Evolutionary conservation across 108 stramenopile genomes (phyloP).

Genomic region (Nannochloropsis salina): DNA sequence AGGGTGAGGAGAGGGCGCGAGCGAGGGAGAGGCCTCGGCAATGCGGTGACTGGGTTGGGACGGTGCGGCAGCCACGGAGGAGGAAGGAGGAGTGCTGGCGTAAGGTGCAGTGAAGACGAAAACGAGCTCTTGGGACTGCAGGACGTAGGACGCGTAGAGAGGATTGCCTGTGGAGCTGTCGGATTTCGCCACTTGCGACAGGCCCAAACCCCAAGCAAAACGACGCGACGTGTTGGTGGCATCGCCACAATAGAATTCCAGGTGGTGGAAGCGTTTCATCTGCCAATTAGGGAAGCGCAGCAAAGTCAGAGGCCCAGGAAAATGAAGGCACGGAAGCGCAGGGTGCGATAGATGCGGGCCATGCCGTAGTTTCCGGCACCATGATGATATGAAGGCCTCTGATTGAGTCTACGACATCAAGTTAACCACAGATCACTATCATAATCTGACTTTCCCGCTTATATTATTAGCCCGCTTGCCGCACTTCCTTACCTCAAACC

Average conservation of each 20-base stretch:
- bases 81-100: background rate
- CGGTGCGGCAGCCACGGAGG: background rate
- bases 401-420: too few relatives aligned
- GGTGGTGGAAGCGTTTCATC: conserved; percentile 54
- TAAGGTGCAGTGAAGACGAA: conserved; percentile 58
- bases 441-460: too few relatives aligned
- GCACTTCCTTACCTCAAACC: background rate
- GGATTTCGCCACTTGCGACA: conserved; percentile 52
- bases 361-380: too few relatives aligned
- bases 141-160: conserved; percentile 53
- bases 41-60: background rate
- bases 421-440: too few relatives aligned
- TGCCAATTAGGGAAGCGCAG: conserved; percentile 18
- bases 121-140: conserved; percentile 49
- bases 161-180: conserved; percentile 51
- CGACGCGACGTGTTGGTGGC: conserved; percentile 50
- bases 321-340: too few relatives aligned
- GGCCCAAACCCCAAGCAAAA: conserved; percentile 48
- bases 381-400: too few relatives aligned
- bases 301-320: too few relatives aligned
- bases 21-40: background rate
- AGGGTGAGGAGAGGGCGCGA: conserved; percentile 39
- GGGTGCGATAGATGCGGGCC: too few relatives aligned
- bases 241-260: conserved; percentile 58
- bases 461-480: too few relatives aligned